These are phyloP conservation scores for Aspergillus alliaceus DNA, from an alignment of 2,329 filamentous ascomycete species.

Conservation along the genomic window DNA sequence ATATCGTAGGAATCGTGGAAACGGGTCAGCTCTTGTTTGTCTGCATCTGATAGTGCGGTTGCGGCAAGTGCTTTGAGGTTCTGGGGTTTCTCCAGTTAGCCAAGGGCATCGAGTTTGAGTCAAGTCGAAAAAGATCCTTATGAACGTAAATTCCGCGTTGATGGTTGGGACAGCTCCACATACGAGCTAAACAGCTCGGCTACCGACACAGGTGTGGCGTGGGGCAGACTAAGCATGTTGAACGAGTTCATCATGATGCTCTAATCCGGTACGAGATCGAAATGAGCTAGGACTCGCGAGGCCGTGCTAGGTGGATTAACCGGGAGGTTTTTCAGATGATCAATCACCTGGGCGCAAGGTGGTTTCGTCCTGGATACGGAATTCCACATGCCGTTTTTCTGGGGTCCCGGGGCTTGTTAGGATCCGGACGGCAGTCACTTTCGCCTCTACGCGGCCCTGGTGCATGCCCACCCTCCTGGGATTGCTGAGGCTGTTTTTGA, in stretches of 20 bases:
- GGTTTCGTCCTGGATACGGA: slow-evolving; percentile 65
- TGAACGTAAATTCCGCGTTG: no score
- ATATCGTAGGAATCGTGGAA: no score
- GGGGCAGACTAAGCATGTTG: slow-evolving; percentile 47
- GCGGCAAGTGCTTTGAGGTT: background rate
- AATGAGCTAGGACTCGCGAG: slow-evolving; percentile 61
- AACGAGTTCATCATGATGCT: slow-evolving; percentile 56
- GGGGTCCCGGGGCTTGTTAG: slow-evolving; percentile 43
- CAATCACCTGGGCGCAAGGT: slow-evolving; percentile 71
- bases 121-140: no score
- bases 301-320: slow-evolving; percentile 66
- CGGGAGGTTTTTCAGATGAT: slow-evolving; percentile 74
- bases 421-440: no score
- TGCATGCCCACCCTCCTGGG: no score
- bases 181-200: slow-evolving; percentile 66
- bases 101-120: no score
- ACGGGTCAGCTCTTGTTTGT: background rate
- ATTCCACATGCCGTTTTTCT: slow-evolving; percentile 65
- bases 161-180: slow-evolving; percentile 71
- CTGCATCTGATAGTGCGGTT: no score
- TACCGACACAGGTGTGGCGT: slow-evolving; percentile 58
- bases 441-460: no score
- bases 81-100: no score
- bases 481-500: no score
- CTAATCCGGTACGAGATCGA: slow-evolving; percentile 67